Evolutionary conservation across 805 yeast genomes (phyloP).

Genomic region (Cyberlindnera lachancei): DNA sequence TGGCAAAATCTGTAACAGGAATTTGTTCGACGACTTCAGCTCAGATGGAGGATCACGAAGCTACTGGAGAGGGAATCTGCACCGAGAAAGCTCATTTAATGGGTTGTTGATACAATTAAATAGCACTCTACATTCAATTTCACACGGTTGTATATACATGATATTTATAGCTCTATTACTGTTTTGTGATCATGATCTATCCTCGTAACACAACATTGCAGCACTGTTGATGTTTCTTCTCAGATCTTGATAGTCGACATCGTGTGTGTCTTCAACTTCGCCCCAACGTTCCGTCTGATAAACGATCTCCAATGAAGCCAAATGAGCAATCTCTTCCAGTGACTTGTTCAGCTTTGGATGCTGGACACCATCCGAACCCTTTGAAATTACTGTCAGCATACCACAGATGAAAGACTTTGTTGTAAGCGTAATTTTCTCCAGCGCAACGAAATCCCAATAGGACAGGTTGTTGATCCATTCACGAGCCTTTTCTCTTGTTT

Average conservation of each 20-base stretch:
- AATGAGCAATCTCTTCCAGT: conserved; percentile 65
- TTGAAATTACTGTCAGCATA: conserved; percentile 48
- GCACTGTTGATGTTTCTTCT: conserved; percentile 78
- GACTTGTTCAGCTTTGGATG: conserved; percentile 27
- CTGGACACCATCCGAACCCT: conserved; percentile 40
- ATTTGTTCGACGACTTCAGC: no score
- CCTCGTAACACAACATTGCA: conserved; percentile 43
- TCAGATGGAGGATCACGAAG: no score
- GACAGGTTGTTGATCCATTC: conserved; percentile 59
- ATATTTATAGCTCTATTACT: no score
- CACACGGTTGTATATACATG: no score
- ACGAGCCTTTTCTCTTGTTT: conserved; percentile 52
- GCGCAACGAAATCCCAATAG: conserved; percentile 74
- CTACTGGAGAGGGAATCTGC: no score
- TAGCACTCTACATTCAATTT: no score
- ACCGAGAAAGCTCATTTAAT: no score
- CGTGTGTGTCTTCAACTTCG: conserved; percentile 97
- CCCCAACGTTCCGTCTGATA: conserved; percentile 93
- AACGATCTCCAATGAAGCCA: conserved; percentile 74
- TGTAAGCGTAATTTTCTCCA: conserved; percentile 82
- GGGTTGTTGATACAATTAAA: no score
- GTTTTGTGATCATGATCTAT: no score
- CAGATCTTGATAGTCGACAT: conserved; percentile 89
- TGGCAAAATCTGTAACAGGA: no score
- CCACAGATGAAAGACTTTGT: conserved; percentile 87